Evolutionary conservation across 2,329 filamentous ascomycete species (phyloP).

Genomic region (Sordariomycetes sp.): DNA sequence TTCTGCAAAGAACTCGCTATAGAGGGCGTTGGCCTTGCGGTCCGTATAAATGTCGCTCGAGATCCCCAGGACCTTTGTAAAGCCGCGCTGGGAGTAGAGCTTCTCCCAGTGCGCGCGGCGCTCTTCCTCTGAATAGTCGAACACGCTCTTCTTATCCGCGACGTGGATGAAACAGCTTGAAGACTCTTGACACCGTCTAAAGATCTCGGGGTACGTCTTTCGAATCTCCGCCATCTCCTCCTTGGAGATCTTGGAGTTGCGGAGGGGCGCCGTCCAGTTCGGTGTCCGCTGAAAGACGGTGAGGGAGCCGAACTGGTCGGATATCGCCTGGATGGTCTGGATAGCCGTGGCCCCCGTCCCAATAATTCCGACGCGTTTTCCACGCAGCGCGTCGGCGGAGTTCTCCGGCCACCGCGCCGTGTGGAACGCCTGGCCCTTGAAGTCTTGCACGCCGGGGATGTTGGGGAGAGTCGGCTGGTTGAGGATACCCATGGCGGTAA

Average conservation of each 20-base stretch:
- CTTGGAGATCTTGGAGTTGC: constrained; percentile 40
- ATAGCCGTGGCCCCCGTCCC: constrained; percentile 50
- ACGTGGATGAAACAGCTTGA: constrained; percentile 38
- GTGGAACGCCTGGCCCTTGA: constrained; percentile 41
- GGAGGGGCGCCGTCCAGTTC: constrained; percentile 52
- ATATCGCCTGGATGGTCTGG: constrained; percentile 39
- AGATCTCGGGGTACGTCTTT: constrained; percentile 13
- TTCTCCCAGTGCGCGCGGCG: constrained; percentile 12
- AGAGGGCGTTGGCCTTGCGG: constrained; percentile 12
- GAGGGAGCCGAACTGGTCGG: constrained; percentile 31
- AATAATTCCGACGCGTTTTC: constrained; percentile 42
- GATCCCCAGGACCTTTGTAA: constrained; percentile 16
- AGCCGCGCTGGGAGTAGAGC: constrained; percentile 21
- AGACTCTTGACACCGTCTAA: constrained; percentile 49
- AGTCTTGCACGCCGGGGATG: constrained; percentile 42
- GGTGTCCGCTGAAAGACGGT: constrained; percentile 52
- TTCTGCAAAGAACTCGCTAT: constrained; percentile 27
- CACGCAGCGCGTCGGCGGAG: constrained; percentile 27
- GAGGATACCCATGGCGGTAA: constrained; percentile 52
- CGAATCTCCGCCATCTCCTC: constrained; percentile 32
- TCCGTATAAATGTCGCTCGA: constrained; percentile 12
- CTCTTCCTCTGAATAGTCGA: constrained; percentile 20
- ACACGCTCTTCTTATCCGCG: constrained; percentile 30
- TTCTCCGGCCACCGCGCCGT: constrained; percentile 44
- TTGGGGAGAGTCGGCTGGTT: constrained; percentile 53